Base-by-base conservation (phyloP, 345 rosid species). In the Hypericum perforatum region DNA sequence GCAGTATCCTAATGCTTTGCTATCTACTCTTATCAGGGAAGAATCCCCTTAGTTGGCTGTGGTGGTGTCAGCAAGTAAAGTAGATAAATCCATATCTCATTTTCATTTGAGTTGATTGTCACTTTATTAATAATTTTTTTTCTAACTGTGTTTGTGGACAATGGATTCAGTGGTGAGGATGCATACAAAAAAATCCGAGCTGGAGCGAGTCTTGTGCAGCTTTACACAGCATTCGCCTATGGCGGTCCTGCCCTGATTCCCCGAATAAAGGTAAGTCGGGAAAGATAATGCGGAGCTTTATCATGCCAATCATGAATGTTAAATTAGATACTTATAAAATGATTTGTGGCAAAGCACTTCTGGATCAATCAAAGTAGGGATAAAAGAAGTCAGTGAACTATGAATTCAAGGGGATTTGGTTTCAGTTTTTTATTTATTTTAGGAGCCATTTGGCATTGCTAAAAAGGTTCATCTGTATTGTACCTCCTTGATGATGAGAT, bases 211-310 rank as follows among this genome's bases (percentile, higher is more conserved):
- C 98, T 92, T 62, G 86, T 88, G 69, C 98, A 92, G 78, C 85
- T 92, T 56, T 92, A 92, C 63, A 82, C 98, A 0, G 87, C 78
- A 48, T 92, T 92, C 70, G 95, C 97, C 0, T 92, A 88, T 61
- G 98, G 89, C 4, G 96, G 98, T 55, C 98, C 98, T 5, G 98
- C 98, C 41, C 79, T 88, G 50, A 88, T 92, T 68, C 98, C 97
- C 52, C 81, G 65, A 69, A 77, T 92, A 49, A 92, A 88, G 96
- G 96, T 92, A 70, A 22, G 32, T 1, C 32, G 4, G 32, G 32
- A 22, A 22, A 22, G 32, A 22, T 1, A 22, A 22, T 1, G 32
- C 32, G 4, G 32, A 22, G 1, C 32, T 22, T 22, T 22, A 22
- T 22, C 32, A 22, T 22, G 32, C 32, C 4, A 22, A 22, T 22